Percentiles rank a stretch among this genome's conserved stretches.
Conservation (phyloP, 441 rosid species). For the Pelargonium hybrid region DNA sequence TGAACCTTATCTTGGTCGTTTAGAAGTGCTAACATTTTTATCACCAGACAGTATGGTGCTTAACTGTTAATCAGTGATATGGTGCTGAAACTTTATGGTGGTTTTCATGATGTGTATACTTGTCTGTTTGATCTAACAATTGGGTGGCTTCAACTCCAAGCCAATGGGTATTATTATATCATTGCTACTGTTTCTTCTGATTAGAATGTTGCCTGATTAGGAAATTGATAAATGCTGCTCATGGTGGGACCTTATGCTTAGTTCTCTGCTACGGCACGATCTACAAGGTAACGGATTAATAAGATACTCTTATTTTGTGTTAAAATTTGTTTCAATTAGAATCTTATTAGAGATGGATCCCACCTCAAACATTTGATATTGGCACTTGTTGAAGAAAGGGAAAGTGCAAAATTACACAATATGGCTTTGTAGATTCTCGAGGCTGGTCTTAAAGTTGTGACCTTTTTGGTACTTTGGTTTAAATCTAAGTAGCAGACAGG, state of each 20-base stretch:
- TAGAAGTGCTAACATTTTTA: not conserved
- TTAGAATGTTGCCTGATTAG: not conserved
- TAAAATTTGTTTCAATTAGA: conserved; percentile 8
- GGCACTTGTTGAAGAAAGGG: not conserved
- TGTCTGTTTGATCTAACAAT: not conserved
- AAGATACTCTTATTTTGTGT: conserved; percentile 12
- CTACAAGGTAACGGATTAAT: conserved; percentile 14
- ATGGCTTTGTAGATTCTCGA: conserved; percentile 31
- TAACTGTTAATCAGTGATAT: not conserved
- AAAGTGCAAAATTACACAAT: conserved; percentile 8
- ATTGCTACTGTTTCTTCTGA: not conserved
- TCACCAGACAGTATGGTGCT: not conserved
- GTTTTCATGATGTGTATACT: not conserved
- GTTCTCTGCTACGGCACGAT: conserved; percentile 23
- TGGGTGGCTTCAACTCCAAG: conserved; percentile 5
- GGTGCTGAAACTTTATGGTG: not conserved
- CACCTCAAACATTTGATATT: conserved; percentile 5
- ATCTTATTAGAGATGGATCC: conserved; percentile 4
- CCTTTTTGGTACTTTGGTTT: conserved; percentile 24
- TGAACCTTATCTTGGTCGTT: not conserved
- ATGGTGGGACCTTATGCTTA: not conserved
- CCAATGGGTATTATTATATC: not conserved
- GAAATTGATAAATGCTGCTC: not conserved
- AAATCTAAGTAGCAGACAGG: conserved; percentile 11
- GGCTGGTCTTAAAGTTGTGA: conserved; percentile 31